Base-by-base conservation (phyloP, 1,284 basidiomycete species). In the Boletellus dicymbophilus region DNA sequence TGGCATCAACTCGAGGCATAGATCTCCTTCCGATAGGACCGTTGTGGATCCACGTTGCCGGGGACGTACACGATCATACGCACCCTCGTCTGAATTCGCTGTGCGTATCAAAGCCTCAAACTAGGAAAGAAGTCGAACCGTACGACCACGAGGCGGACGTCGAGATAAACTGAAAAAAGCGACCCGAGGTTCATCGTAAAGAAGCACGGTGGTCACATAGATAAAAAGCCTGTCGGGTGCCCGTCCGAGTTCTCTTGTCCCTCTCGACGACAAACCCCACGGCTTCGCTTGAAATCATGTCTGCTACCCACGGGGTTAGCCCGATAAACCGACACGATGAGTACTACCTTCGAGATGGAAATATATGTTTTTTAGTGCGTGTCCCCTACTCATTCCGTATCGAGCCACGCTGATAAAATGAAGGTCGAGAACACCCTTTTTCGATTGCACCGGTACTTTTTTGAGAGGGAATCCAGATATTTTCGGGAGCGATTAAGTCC, bases 371-470 rank as follows among this genome's bases (percentile, higher is more conserved):
- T 10, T 1, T 61, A 0, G 63, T 65, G 37, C 20, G 67, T 34
- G 6, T 22, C 23, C 13, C 7, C 25, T 16, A 6, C 15, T 10
- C 9, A 39, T 37, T 3, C 15, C 10, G n/a, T 31, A 16, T 47
- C 22, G 21, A 25, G 21, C 4, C 18, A 12, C 28, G 33, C 18
- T 49, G 41, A 52, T 45, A 20, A n/a, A 13, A 37, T 23, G 1
- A 33, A 84, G 83, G 75, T 78, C 0, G 76, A 80, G 23, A 68
- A 72, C 18, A 65, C 69, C 0, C 53, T 75, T 0, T 88, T 87
- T 59, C 75, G 79, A 4, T 71, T 87, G 0, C 86, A 88, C 54
- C 65, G 76, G 10, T 78, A 81, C 51, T 88, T 88, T 55, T 85
- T 88, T 51, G 78, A 82, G 44, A 67, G 86, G 0, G 85, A 88